Evolutionary conservation across 2,329 filamentous ascomycete species (phyloP), one percentile per base, ranked within the genome.

Genomic region (Fusarium euwallaceae): DNA sequence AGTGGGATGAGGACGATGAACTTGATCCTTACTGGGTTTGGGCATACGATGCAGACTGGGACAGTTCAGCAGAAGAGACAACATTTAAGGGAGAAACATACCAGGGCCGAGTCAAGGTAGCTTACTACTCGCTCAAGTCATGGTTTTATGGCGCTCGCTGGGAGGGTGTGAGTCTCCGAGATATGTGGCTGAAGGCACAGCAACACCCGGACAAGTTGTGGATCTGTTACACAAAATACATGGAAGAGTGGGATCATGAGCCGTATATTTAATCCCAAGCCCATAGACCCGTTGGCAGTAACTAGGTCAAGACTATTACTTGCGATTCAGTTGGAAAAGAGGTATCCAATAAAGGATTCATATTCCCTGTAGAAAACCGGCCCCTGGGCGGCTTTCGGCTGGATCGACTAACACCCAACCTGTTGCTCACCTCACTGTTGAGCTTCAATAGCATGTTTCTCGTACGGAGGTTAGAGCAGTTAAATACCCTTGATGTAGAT

Each of bases 11-110:
- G 9, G 0, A 1, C 20, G 45, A 58, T 0, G 0, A 14, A 22
- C 20, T 39, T 22, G 34, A 65, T 51, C 62, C 69, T 16, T 75
- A 9, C 36, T 75, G 72, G 73, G 71, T 75, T 61, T 78, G 73
- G 76, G 75, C 73, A 43, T 77, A 76, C n/a, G 73, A 77, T 11
- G 67, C 75, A 37, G 64, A 74, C 34, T 77, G 74, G 74, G 67
- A 74, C 3, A n/a, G 66, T 20, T 71, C 61, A 12, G 64, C 43
- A 3, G 72, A 69, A 32, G 69, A 64, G 14, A 66, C 64, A 0
- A 17, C 48, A 1, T 7, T 59, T 5, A 27, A 74, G 0, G 64
- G 65, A 3, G 70, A 72, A 14, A 70, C 43, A 10, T 77, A 76
- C 36, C 39, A 74, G 60, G 72, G 72, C 2, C 70, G 74, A 0